A percentile compares a stretch with the other conserved stretches of the same genome.
phyloP scores from a whole-genome alignment of 192 early-diverging fungal species.

The Chytriomyces confervae region DNA sequence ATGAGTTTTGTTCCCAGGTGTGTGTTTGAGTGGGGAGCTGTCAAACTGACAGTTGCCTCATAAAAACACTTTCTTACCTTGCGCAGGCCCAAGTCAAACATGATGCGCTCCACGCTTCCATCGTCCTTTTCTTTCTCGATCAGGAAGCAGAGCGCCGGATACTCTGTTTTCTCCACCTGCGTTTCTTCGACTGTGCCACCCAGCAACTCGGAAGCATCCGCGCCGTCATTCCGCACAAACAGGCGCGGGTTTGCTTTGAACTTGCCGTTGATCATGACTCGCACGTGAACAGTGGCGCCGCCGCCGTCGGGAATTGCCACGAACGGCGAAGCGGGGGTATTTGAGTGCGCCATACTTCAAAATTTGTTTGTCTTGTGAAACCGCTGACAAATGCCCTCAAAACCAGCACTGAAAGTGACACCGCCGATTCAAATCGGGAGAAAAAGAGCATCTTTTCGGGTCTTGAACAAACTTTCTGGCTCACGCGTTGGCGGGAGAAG shows the following conservation, averaged over 20 bases:
- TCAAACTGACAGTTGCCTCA: too few species aligned
- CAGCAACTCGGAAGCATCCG: background rate
- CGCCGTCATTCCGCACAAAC: background rate
- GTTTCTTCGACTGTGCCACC: background rate
- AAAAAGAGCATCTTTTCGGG: too few species aligned
- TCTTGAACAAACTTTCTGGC: too few species aligned
- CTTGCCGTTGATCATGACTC: conserved; percentile 9
- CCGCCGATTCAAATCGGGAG: too few species aligned
- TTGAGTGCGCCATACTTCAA: background rate
- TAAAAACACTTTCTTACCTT: background rate
- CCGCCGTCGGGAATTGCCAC: background rate
- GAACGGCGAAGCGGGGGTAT: background rate
- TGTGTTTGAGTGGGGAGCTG: too few species aligned
- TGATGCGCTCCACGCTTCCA: conserved; percentile 1
- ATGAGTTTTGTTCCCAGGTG: too few species aligned
- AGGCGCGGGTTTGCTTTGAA: conserved; percentile 19
- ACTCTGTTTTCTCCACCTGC: background rate
- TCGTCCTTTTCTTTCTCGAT: background rate
- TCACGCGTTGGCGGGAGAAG: too few species aligned
- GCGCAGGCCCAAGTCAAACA: conserved; percentile 17
- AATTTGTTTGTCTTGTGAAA: too few species aligned
- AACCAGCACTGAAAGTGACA: too few species aligned
- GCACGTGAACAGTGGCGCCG: conserved; percentile 1
- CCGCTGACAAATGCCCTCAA: too few species aligned
- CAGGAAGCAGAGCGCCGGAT: conserved; percentile 21